A percentile compares a stretch with the other conserved stretches of the same genome.
Conservation (phyloP, 148 eudicot genomes). For the Chenopodium berlandieri region DNA sequence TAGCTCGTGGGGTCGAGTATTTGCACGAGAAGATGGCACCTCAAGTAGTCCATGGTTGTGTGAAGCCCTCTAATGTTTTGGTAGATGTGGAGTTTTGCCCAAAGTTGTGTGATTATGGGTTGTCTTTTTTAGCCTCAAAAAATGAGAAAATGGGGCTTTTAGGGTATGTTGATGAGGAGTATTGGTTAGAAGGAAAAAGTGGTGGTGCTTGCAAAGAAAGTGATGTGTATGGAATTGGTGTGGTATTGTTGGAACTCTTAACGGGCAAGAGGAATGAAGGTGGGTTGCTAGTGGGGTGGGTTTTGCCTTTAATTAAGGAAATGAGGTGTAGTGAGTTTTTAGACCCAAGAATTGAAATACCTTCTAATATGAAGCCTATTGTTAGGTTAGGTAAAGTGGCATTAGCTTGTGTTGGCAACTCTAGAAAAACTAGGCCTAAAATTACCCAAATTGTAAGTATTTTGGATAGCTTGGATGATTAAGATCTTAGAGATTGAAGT, state of each 20-base stretch:
- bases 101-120: slow-evolving; percentile 76
- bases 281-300: slow-evolving; percentile 72
- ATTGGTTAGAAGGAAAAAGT: slow-evolving; percentile 40
- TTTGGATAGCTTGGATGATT: slow-evolving; percentile 53
- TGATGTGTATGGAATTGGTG: slow-evolving; percentile 90
- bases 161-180: slow-evolving; percentile 91
- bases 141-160: slow-evolving; percentile 39
- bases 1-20: slow-evolving; percentile 80
- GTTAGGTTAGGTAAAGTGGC: slow-evolving; percentile 79
- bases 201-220: slow-evolving; percentile 68
- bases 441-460: slow-evolving; percentile 62
- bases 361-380: slow-evolving; percentile 49
- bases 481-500: too few species aligned
- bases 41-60: slow-evolving; percentile 65
- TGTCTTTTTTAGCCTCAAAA: slow-evolving; percentile 53
- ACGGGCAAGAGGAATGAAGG: slow-evolving; percentile 67
- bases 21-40: slow-evolving; percentile 78
- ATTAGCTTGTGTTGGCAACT: slow-evolving; percentile 78
- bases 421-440: slow-evolving; percentile 62
- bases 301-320: slow-evolving; percentile 77
- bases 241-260: slow-evolving; percentile 75
- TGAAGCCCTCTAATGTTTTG: slow-evolving; percentile 75
- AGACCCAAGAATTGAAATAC: slow-evolving; percentile 58
- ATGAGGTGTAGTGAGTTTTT: slow-evolving; percentile 62
- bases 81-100: slow-evolving; percentile 62